Evolutionary conservation across 441 rosid genomes (phyloP), one percentile per base, ranked within the genome.

Genomic region (Croton setiger): DNA sequence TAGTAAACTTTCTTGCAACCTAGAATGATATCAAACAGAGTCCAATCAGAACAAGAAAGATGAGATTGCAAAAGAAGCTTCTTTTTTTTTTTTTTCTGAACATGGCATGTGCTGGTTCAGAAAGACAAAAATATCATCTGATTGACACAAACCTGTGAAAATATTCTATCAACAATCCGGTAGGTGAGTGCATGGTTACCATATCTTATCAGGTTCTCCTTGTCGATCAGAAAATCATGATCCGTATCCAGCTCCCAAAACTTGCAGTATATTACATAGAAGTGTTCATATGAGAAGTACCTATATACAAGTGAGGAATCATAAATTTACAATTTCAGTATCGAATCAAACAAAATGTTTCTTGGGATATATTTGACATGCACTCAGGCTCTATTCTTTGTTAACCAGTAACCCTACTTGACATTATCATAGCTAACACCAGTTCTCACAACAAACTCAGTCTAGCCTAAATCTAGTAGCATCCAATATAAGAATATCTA

Each of bases 121-220:
- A 54, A 60, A 9, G 17, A 65, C 58, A 68, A 35, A 21, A 61
- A 41, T 36, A 58, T 70, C 52, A 56, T 61, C 62, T 47, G 66
- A 64, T 54, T 44, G 18, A 33, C 67, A 77, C 83, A 76, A 82
- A 95, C 99, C 98, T 95, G 99, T 70, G 99, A 90, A 82, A 95
- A 95, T 82, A 95, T 84, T 76, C 98, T 83, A 78, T 95, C 97
- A 43, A 95, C 99, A 78, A 95, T 95, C 75, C 97, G 87, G 84
- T 91, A 95, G 57, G 99, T 95, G 71, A 91, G 96, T 10, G 96
- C 99, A 79, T 95, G 99, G 79, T 92, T 95, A 69, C 99, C 99
- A 81, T 95, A 95, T 91, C 87, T 86, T 80, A 95, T 88, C 43
- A 95, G 97, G 80, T 95, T 92, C 85, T 95, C 99, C 83, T 92